Percentiles rank a stretch among this genome's conserved stretches.
Evolutionary conservation across 768 basidiomycete genomes (phyloP).

Genomic region (Chalciporus sphaerocephalus): DNA sequence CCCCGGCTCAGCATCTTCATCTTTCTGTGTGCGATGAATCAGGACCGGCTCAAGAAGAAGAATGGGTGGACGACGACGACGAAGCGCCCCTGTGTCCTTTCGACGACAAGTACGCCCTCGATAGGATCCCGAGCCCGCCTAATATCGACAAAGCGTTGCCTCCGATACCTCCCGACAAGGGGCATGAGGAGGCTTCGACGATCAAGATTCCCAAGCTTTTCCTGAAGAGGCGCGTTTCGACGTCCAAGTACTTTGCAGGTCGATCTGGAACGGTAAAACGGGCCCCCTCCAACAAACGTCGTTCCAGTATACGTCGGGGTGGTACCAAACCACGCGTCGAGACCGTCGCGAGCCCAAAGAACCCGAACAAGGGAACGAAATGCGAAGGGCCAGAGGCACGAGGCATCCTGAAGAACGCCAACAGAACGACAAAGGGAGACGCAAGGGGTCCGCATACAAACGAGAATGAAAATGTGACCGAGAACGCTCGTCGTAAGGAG

Average conservation of each 20-base stretch:
- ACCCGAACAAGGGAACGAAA: slow-evolving; percentile 18
- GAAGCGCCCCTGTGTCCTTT: slow-evolving; percentile 22
- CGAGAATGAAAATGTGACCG: slow-evolving; percentile 13
- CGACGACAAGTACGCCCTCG: slow-evolving; percentile 21
- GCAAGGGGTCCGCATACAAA: slow-evolving; percentile 7
- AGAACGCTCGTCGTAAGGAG: slow-evolving; percentile 11
- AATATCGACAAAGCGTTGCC: slow-evolving; percentile 16
- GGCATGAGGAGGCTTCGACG: neutral
- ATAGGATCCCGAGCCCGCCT: neutral
- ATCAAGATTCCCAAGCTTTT: slow-evolving; percentile 22
- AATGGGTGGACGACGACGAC: slow-evolving; percentile 27
- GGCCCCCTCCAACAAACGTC: slow-evolving; percentile 13
- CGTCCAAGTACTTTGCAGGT: slow-evolving; percentile 7
- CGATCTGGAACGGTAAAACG: slow-evolving; percentile 4
- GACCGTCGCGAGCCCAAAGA: neutral
- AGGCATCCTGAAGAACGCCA: slow-evolving; percentile 18
- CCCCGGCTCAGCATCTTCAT: neutral
- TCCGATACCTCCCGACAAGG: slow-evolving; percentile 8
- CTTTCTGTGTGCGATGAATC: slow-evolving; percentile 7
- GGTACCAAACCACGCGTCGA: slow-evolving; percentile 4
- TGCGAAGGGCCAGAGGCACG: slow-evolving; percentile 28
- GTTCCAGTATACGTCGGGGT: slow-evolving; percentile 10
- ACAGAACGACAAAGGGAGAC: slow-evolving; percentile 10
- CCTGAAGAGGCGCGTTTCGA: slow-evolving; percentile 15
- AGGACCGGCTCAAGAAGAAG: slow-evolving; percentile 5